These are phyloP conservation scores for Quercus mongolica DNA, from an alignment of 306 rosid species.

Conservation along the genomic window DNA sequence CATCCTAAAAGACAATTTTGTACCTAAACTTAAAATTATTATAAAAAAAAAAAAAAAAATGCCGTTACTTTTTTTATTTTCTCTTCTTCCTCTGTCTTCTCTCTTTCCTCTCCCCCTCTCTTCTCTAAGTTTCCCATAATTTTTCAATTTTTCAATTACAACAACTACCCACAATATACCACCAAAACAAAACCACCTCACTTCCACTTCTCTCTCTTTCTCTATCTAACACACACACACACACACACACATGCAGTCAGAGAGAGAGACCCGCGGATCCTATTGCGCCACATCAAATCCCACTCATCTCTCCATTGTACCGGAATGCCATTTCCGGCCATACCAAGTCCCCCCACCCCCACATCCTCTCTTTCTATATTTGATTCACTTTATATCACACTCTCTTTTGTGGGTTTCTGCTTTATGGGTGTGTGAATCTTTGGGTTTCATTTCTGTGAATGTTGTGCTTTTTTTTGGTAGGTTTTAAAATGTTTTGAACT, in stretches of 20 bases:
- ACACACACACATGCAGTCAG: not conserved
- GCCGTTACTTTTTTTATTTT: too few relatives aligned
- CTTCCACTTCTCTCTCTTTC: not conserved
- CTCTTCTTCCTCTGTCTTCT: too few relatives aligned
- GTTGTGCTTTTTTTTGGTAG: not conserved
- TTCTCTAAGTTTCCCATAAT: too few relatives aligned
- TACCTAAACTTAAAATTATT: too few relatives aligned
- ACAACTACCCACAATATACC: not conserved
- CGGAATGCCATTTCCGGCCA: conserved; percentile 19
- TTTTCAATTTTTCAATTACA: not conserved
- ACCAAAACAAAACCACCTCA: not conserved
- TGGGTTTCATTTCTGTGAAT: not conserved
- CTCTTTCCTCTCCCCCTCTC: too few relatives aligned
- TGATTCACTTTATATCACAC: conserved; percentile 15
- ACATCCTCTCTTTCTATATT: not conserved
- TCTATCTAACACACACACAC: too few relatives aligned
- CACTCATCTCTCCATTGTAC: not conserved
- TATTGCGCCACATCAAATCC: conserved; percentile 18
- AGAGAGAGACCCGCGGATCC: conserved; percentile 8
- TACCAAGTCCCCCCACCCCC: not conserved
- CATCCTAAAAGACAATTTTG: too few relatives aligned
- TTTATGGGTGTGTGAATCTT: not conserved
- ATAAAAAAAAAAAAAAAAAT: too few relatives aligned
- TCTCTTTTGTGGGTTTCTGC: not conserved
- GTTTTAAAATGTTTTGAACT: too few relatives aligned